Percentiles rank a stretch among this genome's conserved stretches.
phyloP scores from a whole-genome alignment of 257 asterid species.

The Marsdenia floribunda region DNA sequence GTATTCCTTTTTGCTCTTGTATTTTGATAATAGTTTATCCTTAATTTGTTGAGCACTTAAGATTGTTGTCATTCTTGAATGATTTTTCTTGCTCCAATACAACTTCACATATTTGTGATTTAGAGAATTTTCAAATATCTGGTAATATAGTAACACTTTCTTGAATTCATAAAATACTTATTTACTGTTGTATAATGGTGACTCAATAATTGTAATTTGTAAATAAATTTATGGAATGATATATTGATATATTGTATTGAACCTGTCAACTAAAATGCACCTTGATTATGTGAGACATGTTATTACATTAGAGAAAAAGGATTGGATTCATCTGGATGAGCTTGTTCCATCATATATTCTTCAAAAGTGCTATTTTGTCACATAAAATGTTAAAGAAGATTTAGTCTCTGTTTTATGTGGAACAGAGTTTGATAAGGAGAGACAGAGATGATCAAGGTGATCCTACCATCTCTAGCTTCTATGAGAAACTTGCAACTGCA shows the following conservation, averaged over 20 bases:
- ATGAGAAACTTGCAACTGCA: conserved; percentile 52
- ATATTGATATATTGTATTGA: neutral
- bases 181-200: neutral
- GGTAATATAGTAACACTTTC: neutral
- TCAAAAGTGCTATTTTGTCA: neutral
- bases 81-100: neutral
- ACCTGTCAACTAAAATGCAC: neutral
- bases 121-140: neutral
- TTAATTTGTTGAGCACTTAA: neutral
- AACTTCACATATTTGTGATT: neutral
- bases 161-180: neutral
- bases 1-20: neutral
- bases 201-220: neutral
- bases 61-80: neutral
- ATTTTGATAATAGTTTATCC: neutral
- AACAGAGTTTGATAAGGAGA: conserved; percentile 82
- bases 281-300: neutral
- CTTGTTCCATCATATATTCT: neutral
- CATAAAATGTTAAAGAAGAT: neutral
- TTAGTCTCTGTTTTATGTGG: conserved; percentile 2
- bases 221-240: neutral
- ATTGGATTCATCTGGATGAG: neutral
- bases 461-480: conserved; percentile 47
- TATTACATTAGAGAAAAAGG: neutral
- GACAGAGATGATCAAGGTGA: conserved; percentile 60